Percentiles rank a stretch among this genome's conserved stretches.
Conservation (phyloP, 352 stramenopile genomes). For the Phytophthora vignae region DNA sequence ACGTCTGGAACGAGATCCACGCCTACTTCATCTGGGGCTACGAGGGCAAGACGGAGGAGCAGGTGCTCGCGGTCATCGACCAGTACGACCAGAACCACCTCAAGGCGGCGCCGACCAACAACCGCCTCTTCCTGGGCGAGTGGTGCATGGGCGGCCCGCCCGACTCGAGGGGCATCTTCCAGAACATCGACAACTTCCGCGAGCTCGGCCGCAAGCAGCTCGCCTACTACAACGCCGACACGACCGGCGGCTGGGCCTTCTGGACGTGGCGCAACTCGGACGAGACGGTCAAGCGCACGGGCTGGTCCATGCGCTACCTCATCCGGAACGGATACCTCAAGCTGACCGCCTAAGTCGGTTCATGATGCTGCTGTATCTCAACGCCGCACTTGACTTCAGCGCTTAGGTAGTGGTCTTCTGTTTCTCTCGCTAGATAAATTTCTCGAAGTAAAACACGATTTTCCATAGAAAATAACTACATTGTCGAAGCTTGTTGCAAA, state of each 20-base stretch:
- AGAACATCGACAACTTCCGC: slow-evolving; percentile 38
- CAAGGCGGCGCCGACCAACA: slow-evolving; percentile 10
- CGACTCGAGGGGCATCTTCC: slow-evolving; percentile 38
- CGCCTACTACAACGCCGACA: slow-evolving; percentile 29
- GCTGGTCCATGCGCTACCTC: slow-evolving; percentile 49
- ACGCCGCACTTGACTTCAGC: not conserved
- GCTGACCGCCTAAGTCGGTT: not conserved
- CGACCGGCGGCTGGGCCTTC: slow-evolving; percentile 50
- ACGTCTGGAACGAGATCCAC: slow-evolving; percentile 72
- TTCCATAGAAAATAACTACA: no score
- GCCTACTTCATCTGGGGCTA: slow-evolving; percentile 66
- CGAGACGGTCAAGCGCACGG: slow-evolving; percentile 41
- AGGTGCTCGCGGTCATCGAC: slow-evolving; percentile 30
- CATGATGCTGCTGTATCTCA: not conserved
- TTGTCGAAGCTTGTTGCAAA: no score
- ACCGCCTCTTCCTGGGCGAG: slow-evolving; percentile 47
- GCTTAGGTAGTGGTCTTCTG: not conserved
- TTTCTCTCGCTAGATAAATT: not conserved
- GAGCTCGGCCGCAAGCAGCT: slow-evolving; percentile 45
- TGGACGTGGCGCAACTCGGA: slow-evolving; percentile 65
- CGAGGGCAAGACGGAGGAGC: slow-evolving; percentile 28
- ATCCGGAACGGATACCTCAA: slow-evolving; percentile 33
- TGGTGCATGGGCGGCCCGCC: slow-evolving; percentile 54
- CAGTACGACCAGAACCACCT: slow-evolving; percentile 28
- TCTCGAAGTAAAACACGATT: not conserved